Evolutionary conservation across 2,329 filamentous ascomycete species (phyloP).

Genomic region (Pestalotiopsis fici): DNA sequence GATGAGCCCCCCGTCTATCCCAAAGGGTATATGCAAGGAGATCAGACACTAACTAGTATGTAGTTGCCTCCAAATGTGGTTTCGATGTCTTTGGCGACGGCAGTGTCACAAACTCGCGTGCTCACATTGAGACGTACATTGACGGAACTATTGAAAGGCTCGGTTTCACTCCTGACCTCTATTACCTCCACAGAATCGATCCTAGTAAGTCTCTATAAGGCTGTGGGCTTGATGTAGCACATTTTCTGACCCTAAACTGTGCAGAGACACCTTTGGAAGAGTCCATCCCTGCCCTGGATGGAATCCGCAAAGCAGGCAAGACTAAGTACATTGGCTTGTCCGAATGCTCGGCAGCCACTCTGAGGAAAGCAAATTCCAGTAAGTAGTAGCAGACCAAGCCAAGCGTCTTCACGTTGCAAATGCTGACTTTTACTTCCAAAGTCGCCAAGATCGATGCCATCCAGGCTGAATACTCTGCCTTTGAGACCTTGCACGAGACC

Average conservation of each 20-base stretch:
- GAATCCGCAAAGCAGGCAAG: conserved; percentile 44
- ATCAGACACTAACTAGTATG: background rate
- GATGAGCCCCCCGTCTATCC: conserved; percentile 12
- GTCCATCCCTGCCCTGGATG: conserved; percentile 46
- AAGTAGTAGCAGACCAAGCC: too few relatives aligned
- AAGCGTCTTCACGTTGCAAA: background rate
- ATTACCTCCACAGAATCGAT: conserved; percentile 45
- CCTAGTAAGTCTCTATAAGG: conserved; percentile 33
- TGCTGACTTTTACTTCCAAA: conserved; percentile 18
- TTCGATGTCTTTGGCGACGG: conserved; percentile 36
- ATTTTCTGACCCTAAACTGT: background rate
- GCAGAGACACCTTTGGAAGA: conserved; percentile 44
- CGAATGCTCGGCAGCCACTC: conserved; percentile 44
- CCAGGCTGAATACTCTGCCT: conserved; percentile 44
- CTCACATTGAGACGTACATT: conserved; percentile 44
- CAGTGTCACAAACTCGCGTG: conserved; percentile 42
- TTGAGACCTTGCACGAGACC: conserved; percentile 22
- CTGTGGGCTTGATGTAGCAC: too few relatives aligned
- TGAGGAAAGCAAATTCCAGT: conserved; percentile 46
- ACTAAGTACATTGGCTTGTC: conserved; percentile 50
- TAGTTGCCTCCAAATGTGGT: conserved; percentile 51
- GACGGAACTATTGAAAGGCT: conserved; percentile 39
- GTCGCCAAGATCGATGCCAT: conserved; percentile 48
- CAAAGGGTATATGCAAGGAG: background rate
- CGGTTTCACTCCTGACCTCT: conserved; percentile 46